Conservation (phyloP, 2,329 filamentous ascomycete genomes). For the Colletotrichum sublineola region DNA sequence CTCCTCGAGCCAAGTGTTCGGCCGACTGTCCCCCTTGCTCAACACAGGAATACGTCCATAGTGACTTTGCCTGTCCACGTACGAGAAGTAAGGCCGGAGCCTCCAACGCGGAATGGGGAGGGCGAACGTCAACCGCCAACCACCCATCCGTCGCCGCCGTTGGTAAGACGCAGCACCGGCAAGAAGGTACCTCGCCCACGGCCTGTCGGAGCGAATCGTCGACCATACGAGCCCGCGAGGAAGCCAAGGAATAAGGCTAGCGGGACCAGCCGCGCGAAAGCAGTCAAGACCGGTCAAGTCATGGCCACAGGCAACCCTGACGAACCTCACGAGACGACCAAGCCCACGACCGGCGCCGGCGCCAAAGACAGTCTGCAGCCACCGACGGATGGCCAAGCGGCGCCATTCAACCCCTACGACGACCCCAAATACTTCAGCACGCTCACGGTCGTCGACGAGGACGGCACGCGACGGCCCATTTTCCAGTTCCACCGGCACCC, state of each 20-base stretch:
- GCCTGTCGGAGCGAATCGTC: neutral
- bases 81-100: too few relatives aligned
- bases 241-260: neutral
- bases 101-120: neutral
- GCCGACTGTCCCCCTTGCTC: neutral
- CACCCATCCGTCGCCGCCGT: neutral
- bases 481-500: slow-evolving; percentile 35
- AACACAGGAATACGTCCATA: neutral
- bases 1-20: neutral
- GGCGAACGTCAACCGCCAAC: neutral
- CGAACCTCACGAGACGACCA: neutral
- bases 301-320: neutral
- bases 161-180: slow-evolving; percentile 18
- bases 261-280: neutral
- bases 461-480: slow-evolving; percentile 26
- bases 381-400: neutral
- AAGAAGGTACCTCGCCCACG: slow-evolving; percentile 12
- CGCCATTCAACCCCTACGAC: slow-evolving; percentile 16
- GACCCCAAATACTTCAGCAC: slow-evolving; percentile 33
- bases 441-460: neutral
- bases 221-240: neutral
- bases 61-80: too few relatives aligned
- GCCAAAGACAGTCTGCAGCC: neutral
- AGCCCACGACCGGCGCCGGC: neutral
- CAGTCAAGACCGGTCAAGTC: neutral